A percentile compares a stretch with the other conserved stretches of the same genome.
Evolutionary conservation across 495 filamentous ascomycete species (phyloP).

Genomic region (Penicillium goetzii): DNA sequence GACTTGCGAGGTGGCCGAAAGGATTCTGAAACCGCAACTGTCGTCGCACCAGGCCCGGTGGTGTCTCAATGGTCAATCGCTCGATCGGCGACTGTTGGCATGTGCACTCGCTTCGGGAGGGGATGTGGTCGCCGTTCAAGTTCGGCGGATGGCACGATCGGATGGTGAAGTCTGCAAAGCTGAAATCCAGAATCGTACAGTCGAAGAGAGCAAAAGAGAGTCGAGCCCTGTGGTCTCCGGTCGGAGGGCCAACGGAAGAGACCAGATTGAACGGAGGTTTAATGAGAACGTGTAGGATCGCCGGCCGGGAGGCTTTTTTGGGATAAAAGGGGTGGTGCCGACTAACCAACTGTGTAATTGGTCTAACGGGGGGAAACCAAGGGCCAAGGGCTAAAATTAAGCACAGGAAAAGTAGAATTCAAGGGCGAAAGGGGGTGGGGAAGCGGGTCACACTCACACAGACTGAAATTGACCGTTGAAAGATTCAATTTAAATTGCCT

Average conservation of each 20-base stretch:
- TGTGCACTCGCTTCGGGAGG: constrained; percentile 5
- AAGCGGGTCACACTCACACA: constrained; percentile 27
- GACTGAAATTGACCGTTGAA: background rate
- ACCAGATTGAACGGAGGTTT: constrained; percentile 26
- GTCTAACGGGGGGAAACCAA: background rate
- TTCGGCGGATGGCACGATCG: background rate
- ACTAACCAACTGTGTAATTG: constrained; percentile 12
- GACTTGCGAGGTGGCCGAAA: constrained; percentile 10
- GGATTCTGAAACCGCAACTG: constrained; percentile 25
- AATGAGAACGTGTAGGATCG: constrained; percentile 35
- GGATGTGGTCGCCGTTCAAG: background rate
- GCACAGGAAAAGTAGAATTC: background rate
- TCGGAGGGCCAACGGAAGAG: constrained; percentile 27
- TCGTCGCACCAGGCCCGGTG: constrained; percentile 19
- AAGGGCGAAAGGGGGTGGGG: constrained; percentile 25
- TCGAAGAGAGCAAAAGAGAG: background rate
- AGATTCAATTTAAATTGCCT: background rate
- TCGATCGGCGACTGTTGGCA: constrained; percentile 4
- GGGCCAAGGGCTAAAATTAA: background rate
- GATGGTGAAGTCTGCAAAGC: background rate
- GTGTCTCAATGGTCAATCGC: constrained; percentile 12
- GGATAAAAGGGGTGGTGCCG: constrained; percentile 32
- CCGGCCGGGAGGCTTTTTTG: constrained; percentile 36
- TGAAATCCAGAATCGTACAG: background rate
- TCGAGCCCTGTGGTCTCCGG: constrained; percentile 7